These are phyloP conservation scores for Fusarium torulosum DNA, from an alignment of 2,329 filamentous ascomycete genomes.

Conservation along the genomic window DNA sequence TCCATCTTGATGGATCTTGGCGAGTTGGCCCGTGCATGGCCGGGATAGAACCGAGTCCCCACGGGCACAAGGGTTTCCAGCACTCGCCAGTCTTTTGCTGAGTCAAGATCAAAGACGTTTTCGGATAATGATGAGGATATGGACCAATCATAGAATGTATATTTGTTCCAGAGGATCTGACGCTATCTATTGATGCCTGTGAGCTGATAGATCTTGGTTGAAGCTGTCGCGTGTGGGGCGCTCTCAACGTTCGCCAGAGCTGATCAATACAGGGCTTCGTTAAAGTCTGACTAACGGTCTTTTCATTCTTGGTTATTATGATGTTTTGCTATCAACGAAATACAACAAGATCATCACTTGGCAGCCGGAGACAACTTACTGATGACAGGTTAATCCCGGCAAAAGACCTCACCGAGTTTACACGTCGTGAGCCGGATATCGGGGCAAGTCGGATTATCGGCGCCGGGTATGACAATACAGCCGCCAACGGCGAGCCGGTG, in stretches of 20 bases:
- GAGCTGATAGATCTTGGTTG: conserved; percentile 25
- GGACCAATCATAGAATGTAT: conserved; percentile 39
- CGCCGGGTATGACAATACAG: conserved; percentile 9
- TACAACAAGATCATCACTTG: conserved; percentile 28
- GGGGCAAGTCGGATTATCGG: conserved; percentile 38
- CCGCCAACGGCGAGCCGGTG: conserved; percentile 7
- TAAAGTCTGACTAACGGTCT: conserved; percentile 34
- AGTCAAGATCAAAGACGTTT: conserved; percentile 44
- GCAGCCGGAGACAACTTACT: conserved; percentile 41
- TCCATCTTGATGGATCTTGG: conserved; percentile 32
- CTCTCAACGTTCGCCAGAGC: not conserved
- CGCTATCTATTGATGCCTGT: conserved; percentile 27
- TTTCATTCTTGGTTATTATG: conserved; percentile 21
- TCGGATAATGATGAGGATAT: conserved; percentile 25
- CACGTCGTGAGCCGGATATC: conserved; percentile 25
- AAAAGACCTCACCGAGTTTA: conserved; percentile 10
- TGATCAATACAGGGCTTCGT: conserved; percentile 1
- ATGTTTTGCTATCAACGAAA: conserved; percentile 31
- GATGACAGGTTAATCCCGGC: conserved; percentile 34
- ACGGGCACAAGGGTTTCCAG: conserved; percentile 16
- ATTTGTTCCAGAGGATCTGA: conserved; percentile 38
- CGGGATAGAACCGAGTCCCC: conserved; percentile 37
- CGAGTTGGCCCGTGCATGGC: conserved; percentile 43
- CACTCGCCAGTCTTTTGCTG: conserved; percentile 13
- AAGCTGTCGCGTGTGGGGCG: conserved; percentile 23